Base-by-base conservation (phyloP, 768 basidiomycete species). In the Lactarius quietus region DNA sequence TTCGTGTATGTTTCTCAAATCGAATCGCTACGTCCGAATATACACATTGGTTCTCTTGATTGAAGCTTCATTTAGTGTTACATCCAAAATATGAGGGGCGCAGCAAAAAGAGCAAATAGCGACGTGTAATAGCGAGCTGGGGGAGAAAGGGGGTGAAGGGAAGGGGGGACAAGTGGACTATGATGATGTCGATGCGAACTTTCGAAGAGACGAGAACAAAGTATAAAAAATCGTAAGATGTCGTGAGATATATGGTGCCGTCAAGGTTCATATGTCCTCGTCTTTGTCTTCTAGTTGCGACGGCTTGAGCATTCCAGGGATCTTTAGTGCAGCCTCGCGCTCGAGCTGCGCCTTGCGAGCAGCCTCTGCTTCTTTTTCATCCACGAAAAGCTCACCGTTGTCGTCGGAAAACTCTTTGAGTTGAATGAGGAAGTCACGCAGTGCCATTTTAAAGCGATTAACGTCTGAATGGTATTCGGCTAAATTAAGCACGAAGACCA, bases 241-340 rank as follows among this genome's bases (percentile, higher is more conserved):
- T 58, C 65, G 52, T 66, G 65, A 66, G 61, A 66, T 66, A 62
- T 48, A 17, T 20, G 39, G 56, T 28, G 10, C 56, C 55, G 43
- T 61, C 48, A 18, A 43, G 35, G 57, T 51, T 85, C 74, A 87
- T 70, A 84, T 92, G 79, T 92, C 90, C 77, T 92, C 90, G 73
- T 95, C 93, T 78, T 90, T 92, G 78, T 96, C 95, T 74, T 95
- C 93, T 75, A 98, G 74, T 76, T 95, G 93, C 70, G 89, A 91
- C 45, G 95, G 95, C 77, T 97, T 97, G 75, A 98, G 83, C 90
- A 98, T 91, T 45, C 97, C 97, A n/a, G 95, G 96, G 66, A 98
- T 93, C 70, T 92, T 85, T 83, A 92, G 90, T 29, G 95, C 94
- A 41, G 89, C 84, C 78, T 94, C 86, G 59, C 88, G 88, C 77